A percentile compares a stretch with the other conserved stretches of the same genome.
Evolutionary conservation across 2,329 filamentous ascomycete species (phyloP).

Genomic region (Aquanectria penicillioides): DNA sequence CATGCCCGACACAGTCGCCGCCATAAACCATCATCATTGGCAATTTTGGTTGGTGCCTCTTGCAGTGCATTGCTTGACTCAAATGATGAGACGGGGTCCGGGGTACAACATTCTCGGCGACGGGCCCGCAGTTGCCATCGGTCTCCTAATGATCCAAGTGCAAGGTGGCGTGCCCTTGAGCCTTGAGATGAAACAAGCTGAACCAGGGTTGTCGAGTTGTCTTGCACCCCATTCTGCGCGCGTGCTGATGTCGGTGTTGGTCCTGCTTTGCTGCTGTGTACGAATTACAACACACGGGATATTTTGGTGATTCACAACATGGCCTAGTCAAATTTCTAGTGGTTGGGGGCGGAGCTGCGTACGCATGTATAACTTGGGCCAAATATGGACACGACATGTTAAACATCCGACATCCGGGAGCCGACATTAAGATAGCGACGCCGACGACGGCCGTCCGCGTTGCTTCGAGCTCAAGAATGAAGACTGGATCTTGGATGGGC

Average conservation of each 20-base stretch:
- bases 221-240: conserved; percentile 1
- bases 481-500: conserved; percentile 12
- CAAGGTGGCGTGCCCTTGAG: conserved; percentile 20
- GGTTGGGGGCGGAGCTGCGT: conserved; percentile 9
- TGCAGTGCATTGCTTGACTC: conserved; percentile 28
- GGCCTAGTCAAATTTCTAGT: background rate
- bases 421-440: conserved; percentile 1
- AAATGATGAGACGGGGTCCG: conserved; percentile 29
- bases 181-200: conserved; percentile 35
- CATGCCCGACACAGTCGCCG: conserved; percentile 25
- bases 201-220: conserved; percentile 26
- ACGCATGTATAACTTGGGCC: conserved; percentile 14
- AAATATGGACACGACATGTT: conserved; percentile 11
- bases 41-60: conserved; percentile 6
- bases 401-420: conserved; percentile 5
- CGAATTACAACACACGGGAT: background rate
- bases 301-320: conserved; percentile 4
- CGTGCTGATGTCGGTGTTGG: background rate
- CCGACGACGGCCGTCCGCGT: conserved; percentile 3
- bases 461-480: conserved; percentile 7
- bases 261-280: background rate
- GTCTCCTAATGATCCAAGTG: conserved; percentile 26
- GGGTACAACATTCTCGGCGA: conserved; percentile 34
- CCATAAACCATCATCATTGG: conserved; percentile 3
- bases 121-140: conserved; percentile 3